phyloP scores from a whole-genome alignment of 2,329 filamentous ascomycete genomes.

The Fusarium acutatum region DNA sequence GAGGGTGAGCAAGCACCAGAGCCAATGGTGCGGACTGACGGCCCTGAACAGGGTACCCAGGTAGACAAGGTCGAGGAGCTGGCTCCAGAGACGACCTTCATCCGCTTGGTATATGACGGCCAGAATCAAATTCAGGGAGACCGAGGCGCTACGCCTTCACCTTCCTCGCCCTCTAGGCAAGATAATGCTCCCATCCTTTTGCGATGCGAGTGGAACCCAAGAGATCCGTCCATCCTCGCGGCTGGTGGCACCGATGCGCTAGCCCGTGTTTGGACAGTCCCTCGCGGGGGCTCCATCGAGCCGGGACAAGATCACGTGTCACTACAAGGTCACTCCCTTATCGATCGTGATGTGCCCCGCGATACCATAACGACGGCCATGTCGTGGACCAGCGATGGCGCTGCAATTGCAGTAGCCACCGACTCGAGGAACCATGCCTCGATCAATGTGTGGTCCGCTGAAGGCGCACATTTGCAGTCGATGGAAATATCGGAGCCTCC shows the following conservation, averaged over 20 bases:
- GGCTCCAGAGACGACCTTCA: slow-evolving; percentile 66
- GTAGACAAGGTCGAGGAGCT: slow-evolving; percentile 71
- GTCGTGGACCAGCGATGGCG: slow-evolving; percentile 67
- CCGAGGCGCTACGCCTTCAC: slow-evolving; percentile 47
- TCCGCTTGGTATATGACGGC: slow-evolving; percentile 61
- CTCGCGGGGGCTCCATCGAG: slow-evolving; percentile 59
- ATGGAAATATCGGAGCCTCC: slow-evolving; percentile 69
- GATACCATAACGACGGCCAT: slow-evolving; percentile 66
- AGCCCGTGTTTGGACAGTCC: slow-evolving; percentile 73
- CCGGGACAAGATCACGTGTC: slow-evolving; percentile 53
- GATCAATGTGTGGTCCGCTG: slow-evolving; percentile 64
- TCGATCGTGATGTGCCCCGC: slow-evolving; percentile 62
- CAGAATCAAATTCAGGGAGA: slow-evolving; percentile 46
- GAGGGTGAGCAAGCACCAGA: slow-evolving; percentile 65
- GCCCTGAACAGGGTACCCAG: slow-evolving; percentile 71
- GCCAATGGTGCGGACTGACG: slow-evolving; percentile 64
- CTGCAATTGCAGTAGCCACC: slow-evolving; percentile 65
- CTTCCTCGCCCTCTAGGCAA: slow-evolving; percentile 49
- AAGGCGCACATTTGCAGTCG: slow-evolving; percentile 61
- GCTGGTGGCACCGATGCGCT: slow-evolving; percentile 75
- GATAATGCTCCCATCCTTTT: slow-evolving; percentile 69
- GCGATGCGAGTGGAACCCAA: slow-evolving; percentile 75
- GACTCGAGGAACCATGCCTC: slow-evolving; percentile 61
- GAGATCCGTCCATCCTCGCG: slow-evolving; percentile 70
- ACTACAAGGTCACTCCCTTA: slow-evolving; percentile 50